Conservation (phyloP, 768 basidiomycete genomes). For the Arthromyces matolae region DNA sequence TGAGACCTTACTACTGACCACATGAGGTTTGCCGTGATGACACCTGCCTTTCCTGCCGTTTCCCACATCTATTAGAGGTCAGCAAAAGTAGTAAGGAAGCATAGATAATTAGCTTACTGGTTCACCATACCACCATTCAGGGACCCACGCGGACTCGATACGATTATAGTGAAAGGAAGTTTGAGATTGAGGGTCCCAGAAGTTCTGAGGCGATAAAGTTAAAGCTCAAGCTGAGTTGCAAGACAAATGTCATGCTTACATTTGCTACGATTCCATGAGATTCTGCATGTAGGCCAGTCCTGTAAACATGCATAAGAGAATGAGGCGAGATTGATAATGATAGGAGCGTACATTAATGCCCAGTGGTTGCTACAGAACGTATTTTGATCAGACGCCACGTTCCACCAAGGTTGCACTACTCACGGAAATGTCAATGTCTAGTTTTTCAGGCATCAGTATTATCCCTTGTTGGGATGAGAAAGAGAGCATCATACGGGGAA, state of each 20-base stretch:
- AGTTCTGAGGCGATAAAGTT: slow-evolving; percentile 49
- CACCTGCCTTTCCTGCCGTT: slow-evolving; percentile 68
- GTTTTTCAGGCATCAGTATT: background rate
- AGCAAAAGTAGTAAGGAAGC: background rate
- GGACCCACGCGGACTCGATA: slow-evolving; percentile 55
- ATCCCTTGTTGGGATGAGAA: background rate
- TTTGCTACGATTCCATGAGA: slow-evolving; percentile 91
- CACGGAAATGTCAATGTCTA: slow-evolving; percentile 92
- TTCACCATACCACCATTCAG: slow-evolving; percentile 86
- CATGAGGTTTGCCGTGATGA: slow-evolving; percentile 86
- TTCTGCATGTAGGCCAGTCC: slow-evolving; percentile 88
- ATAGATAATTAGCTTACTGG: slow-evolving; percentile 46
- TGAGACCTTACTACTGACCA: slow-evolving; percentile 50
- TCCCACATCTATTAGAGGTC: slow-evolving; percentile 84
- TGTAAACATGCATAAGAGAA: slow-evolving; percentile 24
- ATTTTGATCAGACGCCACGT: background rate
- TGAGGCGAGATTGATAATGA: background rate
- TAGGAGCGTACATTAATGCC: slow-evolving; percentile 63
- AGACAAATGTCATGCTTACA: slow-evolving; percentile 39
- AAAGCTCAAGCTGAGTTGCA: background rate
- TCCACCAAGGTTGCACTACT: slow-evolving; percentile 34
- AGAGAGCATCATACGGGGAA: slow-evolving; percentile 61
- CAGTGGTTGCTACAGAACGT: slow-evolving; percentile 73
- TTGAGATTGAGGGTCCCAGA: slow-evolving; percentile 70
- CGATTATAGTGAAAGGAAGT: slow-evolving; percentile 72